Percentiles rank a stretch among this genome's conserved stretches.
phyloP scores from a whole-genome alignment of 805 yeast species.

The Zygotorulaspora chibaensis region DNA sequence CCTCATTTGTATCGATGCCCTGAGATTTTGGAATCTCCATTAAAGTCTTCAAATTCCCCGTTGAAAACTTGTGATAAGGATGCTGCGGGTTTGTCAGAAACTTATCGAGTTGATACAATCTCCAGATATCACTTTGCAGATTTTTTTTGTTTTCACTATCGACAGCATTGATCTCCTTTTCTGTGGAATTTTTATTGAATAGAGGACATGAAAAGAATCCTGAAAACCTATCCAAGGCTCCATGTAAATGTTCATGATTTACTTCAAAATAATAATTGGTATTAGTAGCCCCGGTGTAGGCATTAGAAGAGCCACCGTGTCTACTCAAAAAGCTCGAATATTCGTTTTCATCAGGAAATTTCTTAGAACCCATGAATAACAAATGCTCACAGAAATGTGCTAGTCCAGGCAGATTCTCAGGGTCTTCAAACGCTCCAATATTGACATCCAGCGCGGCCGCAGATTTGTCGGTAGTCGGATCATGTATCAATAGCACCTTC shows the following conservation, averaged over 20 bases:
- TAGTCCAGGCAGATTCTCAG: slow-evolving; percentile 58
- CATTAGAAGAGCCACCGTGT: slow-evolving; percentile 87
- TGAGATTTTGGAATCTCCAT: slow-evolving; percentile 55
- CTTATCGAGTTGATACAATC: slow-evolving; percentile 80
- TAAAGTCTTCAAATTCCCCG: slow-evolving; percentile 80
- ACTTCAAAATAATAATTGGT: slow-evolving; percentile 91
- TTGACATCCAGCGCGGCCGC: slow-evolving; percentile 79
- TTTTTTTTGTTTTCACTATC: slow-evolving; percentile 95
- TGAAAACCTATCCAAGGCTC: slow-evolving; percentile 87
- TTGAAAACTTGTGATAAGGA: slow-evolving; percentile 83
- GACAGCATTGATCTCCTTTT: slow-evolving; percentile 89
- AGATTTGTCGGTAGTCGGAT: slow-evolving; percentile 65
- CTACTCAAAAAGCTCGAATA: slow-evolving; percentile 70
- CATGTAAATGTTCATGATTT: slow-evolving; percentile 66
- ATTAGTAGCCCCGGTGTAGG: slow-evolving; percentile 83
- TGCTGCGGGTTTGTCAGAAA: slow-evolving; percentile 67
- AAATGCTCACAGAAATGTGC: slow-evolving; percentile 78
- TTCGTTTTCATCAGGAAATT: slow-evolving; percentile 75
- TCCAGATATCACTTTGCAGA: slow-evolving; percentile 84
- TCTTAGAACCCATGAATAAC: slow-evolving; percentile 74
- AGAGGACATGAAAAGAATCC: slow-evolving; percentile 88
- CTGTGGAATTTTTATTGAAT: slow-evolving; percentile 69
- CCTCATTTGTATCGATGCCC: slow-evolving; percentile 75
- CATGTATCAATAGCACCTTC: slow-evolving; percentile 60
- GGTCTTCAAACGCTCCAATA: slow-evolving; percentile 73